Percentiles rank a stretch among this genome's conserved stretches.
Conservation (phyloP, 306 rosid species). For the Oemleria cerasiformis region DNA sequence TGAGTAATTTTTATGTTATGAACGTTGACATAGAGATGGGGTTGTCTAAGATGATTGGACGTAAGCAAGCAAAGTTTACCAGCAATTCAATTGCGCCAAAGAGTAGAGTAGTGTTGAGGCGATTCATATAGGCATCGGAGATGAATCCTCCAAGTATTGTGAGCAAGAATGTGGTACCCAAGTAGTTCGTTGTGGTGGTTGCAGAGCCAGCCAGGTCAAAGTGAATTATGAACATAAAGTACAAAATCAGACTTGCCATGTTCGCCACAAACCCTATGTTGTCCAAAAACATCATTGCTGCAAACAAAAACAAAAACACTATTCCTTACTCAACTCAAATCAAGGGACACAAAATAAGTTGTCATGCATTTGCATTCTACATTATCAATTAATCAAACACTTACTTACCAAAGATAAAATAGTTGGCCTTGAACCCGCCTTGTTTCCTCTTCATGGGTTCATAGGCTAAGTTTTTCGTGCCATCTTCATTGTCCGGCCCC, state of each 20-base stretch:
- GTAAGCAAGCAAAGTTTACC: conserved; percentile 29
- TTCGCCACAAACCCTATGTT: conserved; percentile 60
- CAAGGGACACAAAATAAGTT: background rate
- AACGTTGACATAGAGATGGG: background rate
- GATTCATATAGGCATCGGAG: conserved; percentile 51
- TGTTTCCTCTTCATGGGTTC: background rate
- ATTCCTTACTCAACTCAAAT: too few species aligned
- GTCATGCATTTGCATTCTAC: background rate
- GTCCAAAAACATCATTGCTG: conserved; percentile 35
- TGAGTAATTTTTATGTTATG: too few species aligned
- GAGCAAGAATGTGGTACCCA: conserved; percentile 49
- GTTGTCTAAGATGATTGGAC: background rate
- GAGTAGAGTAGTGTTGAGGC: conserved; percentile 55
- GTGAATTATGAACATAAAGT: conserved; percentile 35
- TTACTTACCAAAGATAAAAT: conserved; percentile 22
- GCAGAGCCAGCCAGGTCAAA: conserved; percentile 41
- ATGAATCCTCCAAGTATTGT: conserved; percentile 55
- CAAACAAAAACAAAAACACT: background rate
- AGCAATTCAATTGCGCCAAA: conserved; percentile 41
- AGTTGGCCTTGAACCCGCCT: conserved; percentile 20
- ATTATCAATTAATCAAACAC: background rate
- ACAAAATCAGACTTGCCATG: conserved; percentile 56
- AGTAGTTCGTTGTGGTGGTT: conserved; percentile 51
- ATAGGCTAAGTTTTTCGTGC: background rate
- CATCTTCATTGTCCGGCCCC: conserved; percentile 20